These are phyloP conservation scores for Rhynchospora breviuscula DNA, from an alignment of 176 grass and related monocot genomes.

Conservation along the genomic window DNA sequence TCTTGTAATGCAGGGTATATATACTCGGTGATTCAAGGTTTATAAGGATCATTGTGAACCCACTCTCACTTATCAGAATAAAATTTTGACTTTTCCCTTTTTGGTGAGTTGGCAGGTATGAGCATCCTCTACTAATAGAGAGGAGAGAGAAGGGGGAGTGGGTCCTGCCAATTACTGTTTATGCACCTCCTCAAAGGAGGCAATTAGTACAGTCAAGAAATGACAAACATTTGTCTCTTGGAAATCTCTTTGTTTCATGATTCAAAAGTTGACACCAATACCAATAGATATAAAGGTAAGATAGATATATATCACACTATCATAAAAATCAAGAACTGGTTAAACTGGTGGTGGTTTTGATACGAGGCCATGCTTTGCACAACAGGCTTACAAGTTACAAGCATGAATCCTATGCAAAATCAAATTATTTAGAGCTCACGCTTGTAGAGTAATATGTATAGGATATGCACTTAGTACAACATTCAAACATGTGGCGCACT, in stretches of 20 bases:
- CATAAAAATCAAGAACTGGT: too few relatives aligned
- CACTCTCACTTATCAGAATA: not conserved
- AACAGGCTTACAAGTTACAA: too few relatives aligned
- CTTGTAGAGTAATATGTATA: too few relatives aligned
- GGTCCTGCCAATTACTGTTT: slow-evolving; percentile 65
- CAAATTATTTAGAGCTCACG: too few relatives aligned
- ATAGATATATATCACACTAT: too few relatives aligned
- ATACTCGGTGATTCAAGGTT: not conserved
- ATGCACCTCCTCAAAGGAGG: slow-evolving; percentile 60
- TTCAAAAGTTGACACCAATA: slow-evolving; percentile 17
- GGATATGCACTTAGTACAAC: too few relatives aligned
- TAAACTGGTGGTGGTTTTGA: not conserved
- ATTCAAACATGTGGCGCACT: too few relatives aligned
- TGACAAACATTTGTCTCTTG: slow-evolving; percentile 47
- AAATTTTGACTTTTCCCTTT: not conserved
- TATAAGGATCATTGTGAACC: not conserved
- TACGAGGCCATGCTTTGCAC: not conserved
- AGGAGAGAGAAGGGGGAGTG: slow-evolving; percentile 95
- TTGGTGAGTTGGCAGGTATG: slow-evolving; percentile 47
- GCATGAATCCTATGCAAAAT: too few relatives aligned
- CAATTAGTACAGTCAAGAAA: slow-evolving; percentile 58
- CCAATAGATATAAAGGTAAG: not conserved
- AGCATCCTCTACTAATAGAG: slow-evolving; percentile 79
- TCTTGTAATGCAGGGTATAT: not conserved
- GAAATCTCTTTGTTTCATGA: slow-evolving; percentile 64